Base-by-base conservation (phyloP, 2,329 filamentous ascomycete genomes). In the Phoma sp. region DNA sequence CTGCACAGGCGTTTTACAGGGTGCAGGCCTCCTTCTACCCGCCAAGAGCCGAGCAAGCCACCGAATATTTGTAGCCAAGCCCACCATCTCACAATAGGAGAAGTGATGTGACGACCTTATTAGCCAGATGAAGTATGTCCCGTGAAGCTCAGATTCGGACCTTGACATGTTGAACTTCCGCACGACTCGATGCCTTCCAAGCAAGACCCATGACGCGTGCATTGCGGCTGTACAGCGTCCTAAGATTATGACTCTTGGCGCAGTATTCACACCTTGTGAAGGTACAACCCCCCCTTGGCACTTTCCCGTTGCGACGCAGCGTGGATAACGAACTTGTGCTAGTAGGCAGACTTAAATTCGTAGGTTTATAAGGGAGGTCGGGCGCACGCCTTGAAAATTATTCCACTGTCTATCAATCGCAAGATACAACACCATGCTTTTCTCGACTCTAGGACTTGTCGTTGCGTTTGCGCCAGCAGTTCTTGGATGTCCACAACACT, bases 401-500 rank as follows among this genome's bases (percentile, higher is more conserved):
- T 3, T 3, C 10, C 33, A 15, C 23, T 21, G 20, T 34, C 7
- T 18, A 25, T 37, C 23, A 18, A 7, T 25, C 2, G 5, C 39
- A 38, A 17, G 5, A 33, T 3, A n/a, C 5, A 9, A 20, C 33
- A 21, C 7, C 20, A 65, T 65, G 60, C 37, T 60, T n/a, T 40
- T 60, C 30, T 43, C 48, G 26, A 42, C 58, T 7, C 14, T 64
- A n/a, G 10, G 51, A 11, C 9, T 57, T 5, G 25, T 49, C 7
- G 32, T 42, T 12, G 47, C 59, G 6, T 37, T 66, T 23, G 53
- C 47, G 5, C 47, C 54, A 5, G 12, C 42, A 12, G 33, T 32
- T 5, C 39, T 59, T 7, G 47, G 43, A 21, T 66, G 64, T 37
- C 58, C 60, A 14, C 42, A 64, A 11, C 64, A 66, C 42, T 34